phyloP scores from a whole-genome alignment of 1,284 basidiomycete genomes.

The Mrakiaceae sp. region DNA sequence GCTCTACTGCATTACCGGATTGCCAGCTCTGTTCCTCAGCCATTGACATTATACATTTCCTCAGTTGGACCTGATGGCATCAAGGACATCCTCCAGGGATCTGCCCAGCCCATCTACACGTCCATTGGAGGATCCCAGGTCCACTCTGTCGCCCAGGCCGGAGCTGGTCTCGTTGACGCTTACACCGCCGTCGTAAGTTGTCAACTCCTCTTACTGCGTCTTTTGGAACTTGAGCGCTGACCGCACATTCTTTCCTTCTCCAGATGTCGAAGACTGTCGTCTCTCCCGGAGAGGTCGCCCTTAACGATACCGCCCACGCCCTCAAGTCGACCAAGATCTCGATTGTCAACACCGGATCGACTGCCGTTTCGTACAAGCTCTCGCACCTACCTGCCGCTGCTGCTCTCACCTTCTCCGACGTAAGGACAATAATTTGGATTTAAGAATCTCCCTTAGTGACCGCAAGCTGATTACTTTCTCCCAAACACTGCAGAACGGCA shows the following conservation, averaged over 20 bases:
- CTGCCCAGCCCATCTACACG: conserved; percentile 43
- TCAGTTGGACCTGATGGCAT: conserved; percentile 23
- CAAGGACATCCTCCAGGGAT: conserved; percentile 48
- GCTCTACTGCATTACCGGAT: too few species aligned
- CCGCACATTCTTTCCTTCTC: too few species aligned
- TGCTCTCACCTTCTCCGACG: conserved; percentile 9
- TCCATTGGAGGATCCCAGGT: conserved; percentile 43
- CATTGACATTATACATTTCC: neutral
- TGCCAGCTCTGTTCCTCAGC: conserved; percentile 33
- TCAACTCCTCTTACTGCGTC: too few species aligned
- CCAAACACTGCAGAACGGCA: neutral
- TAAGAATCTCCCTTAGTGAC: neutral
- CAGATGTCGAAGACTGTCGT: conserved; percentile 43
- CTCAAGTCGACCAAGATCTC: neutral
- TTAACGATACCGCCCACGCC: conserved; percentile 56
- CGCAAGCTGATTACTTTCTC: neutral
- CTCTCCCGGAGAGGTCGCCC: conserved; percentile 47
- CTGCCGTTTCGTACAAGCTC: conserved; percentile 1
- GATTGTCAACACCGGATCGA: conserved; percentile 7
- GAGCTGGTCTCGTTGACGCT: conserved; percentile 54
- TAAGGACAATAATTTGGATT: too few species aligned
- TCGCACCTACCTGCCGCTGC: conserved; percentile 5
- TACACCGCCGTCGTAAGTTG: conserved; percentile 43
- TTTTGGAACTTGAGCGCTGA: too few species aligned
- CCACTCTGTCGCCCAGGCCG: conserved; percentile 52